Base-by-base conservation (phyloP, 768 basidiomycete genomes). In the Floccularia luteovirens region DNA sequence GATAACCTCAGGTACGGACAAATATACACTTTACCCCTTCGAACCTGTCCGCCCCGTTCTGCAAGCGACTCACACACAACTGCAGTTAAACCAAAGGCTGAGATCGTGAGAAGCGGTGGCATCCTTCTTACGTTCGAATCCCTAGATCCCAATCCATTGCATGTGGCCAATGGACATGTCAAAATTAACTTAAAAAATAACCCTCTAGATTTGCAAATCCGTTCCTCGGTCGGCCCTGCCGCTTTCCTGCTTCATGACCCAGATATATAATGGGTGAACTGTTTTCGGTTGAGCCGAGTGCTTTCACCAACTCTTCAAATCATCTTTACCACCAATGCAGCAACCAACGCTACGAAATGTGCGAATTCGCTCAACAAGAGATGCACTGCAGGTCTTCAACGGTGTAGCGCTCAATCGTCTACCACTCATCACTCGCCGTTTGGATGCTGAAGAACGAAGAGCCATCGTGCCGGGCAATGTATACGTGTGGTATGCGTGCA, bases 361-460 rank as follows among this genome's bases (percentile, higher is more conserved):
- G 31, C 81, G 84, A 57, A 79, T 89, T 48, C 77, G 84, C 48
- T 83, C 80, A 3, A 84, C 82, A 11, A 69, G 77, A 47, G 87
- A 90, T 56, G 86, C 87, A n/a, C 69, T 82, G 37, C 79, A 82
- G 46, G 80, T 90, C 51, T 89, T 90, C 61, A 68, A 82, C 54
- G 88, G 77, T 36, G 87, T 89, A 37, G 80, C 83, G 7, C 68
- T 69, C 44, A 71, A 77, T 50, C 55, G 67, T 41, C 67, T 89
- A 31, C 83, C 84, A 35, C 72, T 90, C 54, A 86, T 88, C 53
- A 84, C 82, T 16, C 76, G 87, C 41, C 79, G 87, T 5, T 73
- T 90, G 48, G 87, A 90, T 54, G 82, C 82, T 31, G 85, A 89
- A 55, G 87, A 90, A 57, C 75, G 87, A 30, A 69, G 79, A 34